Base-by-base conservation (phyloP, 352 stramenopile genomes). In the Phytophthora quininea region DNA sequence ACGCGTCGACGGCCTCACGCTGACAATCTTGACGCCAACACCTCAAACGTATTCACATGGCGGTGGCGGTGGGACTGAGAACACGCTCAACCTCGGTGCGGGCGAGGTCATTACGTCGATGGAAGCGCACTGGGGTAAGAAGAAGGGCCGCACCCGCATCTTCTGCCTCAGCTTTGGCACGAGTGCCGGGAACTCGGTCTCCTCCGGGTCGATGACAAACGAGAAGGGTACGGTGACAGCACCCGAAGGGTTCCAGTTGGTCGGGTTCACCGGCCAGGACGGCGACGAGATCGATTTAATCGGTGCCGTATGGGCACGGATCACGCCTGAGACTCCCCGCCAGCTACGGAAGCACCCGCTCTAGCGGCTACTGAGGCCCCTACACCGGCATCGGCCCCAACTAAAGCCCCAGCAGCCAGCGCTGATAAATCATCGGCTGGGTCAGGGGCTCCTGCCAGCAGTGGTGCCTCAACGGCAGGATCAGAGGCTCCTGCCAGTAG, bases 201-300 rank as follows among this genome's bases (percentile, higher is more conserved):
- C 43, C 15, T 32, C 56, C 1, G 56, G 56, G 29, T 48, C 31
- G 11, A 62, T 55, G 31, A 62, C 56, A 11, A 45, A 62, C 47
- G 45, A 62, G 6, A 55, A 24, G 9, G 56, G 24, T 2, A 54
- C 45, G 19, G 43, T 48, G n/a, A 62, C 56, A 10, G 56, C 56
- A 3, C 56, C 55, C 2, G 24, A 62, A 49, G 56, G 56, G 2
- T 62, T 55, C 8, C 56, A 55, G 24, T 54, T 67, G 31, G 60
- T 51, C 31, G 60, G 60, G 8, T 67, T 67, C 15, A 62, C 62
- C 31, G 60, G 60, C 31, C 60, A 45, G 15, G 35, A 46, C n/a
- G 60, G 60, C 27, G 60, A 67, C 14, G 46, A 62, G 45, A 67
- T 67, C 19, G 60, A 67, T 56, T 30, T 67, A 2, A 2, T 67